Evolutionary conservation across 2,329 filamentous ascomycete genomes (phyloP).

Genomic region (Cytospora leucostoma): DNA sequence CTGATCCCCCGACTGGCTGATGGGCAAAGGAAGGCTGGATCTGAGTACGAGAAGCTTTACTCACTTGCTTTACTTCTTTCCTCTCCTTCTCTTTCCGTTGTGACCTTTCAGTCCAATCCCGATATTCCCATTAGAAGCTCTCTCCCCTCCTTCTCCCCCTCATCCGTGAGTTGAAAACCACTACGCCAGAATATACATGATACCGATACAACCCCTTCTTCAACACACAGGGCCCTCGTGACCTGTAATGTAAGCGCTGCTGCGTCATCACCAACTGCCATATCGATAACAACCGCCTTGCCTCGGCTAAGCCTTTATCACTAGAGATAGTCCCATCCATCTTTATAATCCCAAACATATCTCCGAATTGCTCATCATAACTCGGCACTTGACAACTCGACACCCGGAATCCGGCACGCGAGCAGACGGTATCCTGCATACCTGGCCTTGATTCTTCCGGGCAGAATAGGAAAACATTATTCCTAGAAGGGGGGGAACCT

Average conservation of each 20-base stretch:
- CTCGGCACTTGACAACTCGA: not conserved
- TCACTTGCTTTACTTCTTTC: too few relatives aligned
- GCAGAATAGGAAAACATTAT: not conserved
- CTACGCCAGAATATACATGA: not conserved
- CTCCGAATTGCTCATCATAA: not conserved
- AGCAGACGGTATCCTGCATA: not conserved
- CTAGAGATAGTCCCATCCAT: too few relatives aligned
- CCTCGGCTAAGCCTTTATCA: slow-evolving; percentile 24
- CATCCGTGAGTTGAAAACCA: not conserved
- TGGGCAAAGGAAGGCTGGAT: too few relatives aligned
- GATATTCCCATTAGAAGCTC: too few relatives aligned
- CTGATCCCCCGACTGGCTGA: too few relatives aligned
- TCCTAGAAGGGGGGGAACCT: not conserved
- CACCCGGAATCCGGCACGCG: slow-evolving; percentile 1
- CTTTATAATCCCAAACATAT: not conserved
- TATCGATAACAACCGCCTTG: slow-evolving; percentile 28
- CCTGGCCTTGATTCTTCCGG: not conserved
- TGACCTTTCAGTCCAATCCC: too few relatives aligned
- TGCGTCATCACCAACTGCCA: slow-evolving; percentile 20
- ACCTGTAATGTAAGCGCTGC: slow-evolving; percentile 1
- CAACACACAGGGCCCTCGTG: slow-evolving; percentile 9
- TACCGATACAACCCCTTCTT: not conserved
- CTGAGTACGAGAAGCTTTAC: too few relatives aligned
- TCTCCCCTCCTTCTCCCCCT: too few relatives aligned
- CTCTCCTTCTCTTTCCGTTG: too few relatives aligned